Evolutionary conservation across 2,329 filamentous ascomycete species (phyloP).

Genomic region (Pseudopyricularia javanii): DNA sequence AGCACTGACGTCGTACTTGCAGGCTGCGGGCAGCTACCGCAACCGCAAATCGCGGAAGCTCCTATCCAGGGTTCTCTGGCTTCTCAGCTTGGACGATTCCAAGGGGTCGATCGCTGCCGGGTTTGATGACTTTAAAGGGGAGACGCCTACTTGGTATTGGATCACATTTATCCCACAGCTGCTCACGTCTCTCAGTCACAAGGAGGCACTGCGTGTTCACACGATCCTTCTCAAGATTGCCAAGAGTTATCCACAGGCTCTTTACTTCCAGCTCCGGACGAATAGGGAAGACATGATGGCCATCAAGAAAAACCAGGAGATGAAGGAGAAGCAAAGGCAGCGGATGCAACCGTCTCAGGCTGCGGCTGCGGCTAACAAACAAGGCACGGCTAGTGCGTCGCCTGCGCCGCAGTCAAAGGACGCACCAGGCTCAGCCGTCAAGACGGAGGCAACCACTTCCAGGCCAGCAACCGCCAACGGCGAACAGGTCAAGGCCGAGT

Average conservation of each 20-base stretch:
- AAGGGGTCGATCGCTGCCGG: constrained; percentile 72
- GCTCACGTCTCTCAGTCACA: constrained; percentile 79
- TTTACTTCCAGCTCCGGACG: constrained; percentile 92
- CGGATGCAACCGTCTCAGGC: constrained; percentile 20
- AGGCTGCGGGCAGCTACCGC: constrained; percentile 93
- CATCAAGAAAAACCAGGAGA: constrained; percentile 81
- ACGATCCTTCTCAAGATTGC: constrained; percentile 85
- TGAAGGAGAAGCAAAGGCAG: constrained; percentile 50
- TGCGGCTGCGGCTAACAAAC: constrained; percentile 3
- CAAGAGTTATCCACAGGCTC: constrained; percentile 85
- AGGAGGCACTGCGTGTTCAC: constrained; percentile 79
- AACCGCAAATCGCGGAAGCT: constrained; percentile 92
- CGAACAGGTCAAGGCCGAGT: constrained; percentile 32
- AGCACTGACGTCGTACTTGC: constrained; percentile 89
- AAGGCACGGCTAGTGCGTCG: constrained; percentile 7
- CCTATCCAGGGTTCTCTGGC: constrained; percentile 85
- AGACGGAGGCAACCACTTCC: constrained; percentile 23
- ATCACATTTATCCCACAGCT: constrained; percentile 98
- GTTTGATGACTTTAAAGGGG: constrained; percentile 94
- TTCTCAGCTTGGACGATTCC: constrained; percentile 84
- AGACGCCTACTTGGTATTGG: constrained; percentile 98
- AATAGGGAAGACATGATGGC: constrained; percentile 86
- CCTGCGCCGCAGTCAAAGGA: constrained; percentile 43
- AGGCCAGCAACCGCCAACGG: constrained; percentile 40
- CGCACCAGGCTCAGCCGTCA: constrained; percentile 14